A percentile compares a stretch with the other conserved stretches of the same genome.
Evolutionary conservation across 1,284 basidiomycete genomes (phyloP).

Genomic region (Boletus sp.): DNA sequence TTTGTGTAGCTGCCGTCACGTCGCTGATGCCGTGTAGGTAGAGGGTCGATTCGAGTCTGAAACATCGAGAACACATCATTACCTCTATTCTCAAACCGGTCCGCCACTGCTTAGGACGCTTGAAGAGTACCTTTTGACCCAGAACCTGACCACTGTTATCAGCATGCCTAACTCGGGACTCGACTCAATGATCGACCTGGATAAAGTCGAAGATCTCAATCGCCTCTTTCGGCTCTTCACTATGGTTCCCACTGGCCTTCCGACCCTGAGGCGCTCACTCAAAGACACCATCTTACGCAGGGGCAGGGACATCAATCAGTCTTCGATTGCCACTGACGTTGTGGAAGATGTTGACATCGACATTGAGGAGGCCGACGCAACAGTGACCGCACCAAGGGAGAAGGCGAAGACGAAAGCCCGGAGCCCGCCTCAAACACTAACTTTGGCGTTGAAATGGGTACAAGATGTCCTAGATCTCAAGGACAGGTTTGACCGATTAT

Average conservation of each 20-base stretch:
- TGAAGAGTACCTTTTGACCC: slow-evolving; percentile 72
- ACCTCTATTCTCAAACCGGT: slow-evolving; percentile 77
- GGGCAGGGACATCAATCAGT: slow-evolving; percentile 79
- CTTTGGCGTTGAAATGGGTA: slow-evolving; percentile 87
- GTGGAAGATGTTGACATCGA: slow-evolving; percentile 37
- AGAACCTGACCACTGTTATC: slow-evolving; percentile 75
- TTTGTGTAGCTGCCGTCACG: neutral
- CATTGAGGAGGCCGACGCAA: slow-evolving; percentile 36
- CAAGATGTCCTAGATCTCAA: slow-evolving; percentile 89
- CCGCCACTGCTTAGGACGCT: slow-evolving; percentile 72
- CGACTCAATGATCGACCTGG: slow-evolving; percentile 82
- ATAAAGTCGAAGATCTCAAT: slow-evolving; percentile 74
- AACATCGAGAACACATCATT: slow-evolving; percentile 84
- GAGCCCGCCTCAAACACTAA: slow-evolving; percentile 43
- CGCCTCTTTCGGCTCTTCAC: slow-evolving; percentile 80
- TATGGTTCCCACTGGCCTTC: slow-evolving; percentile 68
- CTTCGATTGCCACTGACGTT: slow-evolving; percentile 39
- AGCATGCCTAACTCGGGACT: slow-evolving; percentile 84
- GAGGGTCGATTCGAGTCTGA: slow-evolving; percentile 84
- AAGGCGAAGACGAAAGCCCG: slow-evolving; percentile 66
- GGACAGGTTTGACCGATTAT: slow-evolving; percentile 82
- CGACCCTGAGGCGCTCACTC: slow-evolving; percentile 64
- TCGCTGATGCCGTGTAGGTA: slow-evolving; percentile 50
- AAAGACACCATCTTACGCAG: slow-evolving; percentile 73
- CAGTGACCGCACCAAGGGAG: slow-evolving; percentile 47